These are phyloP conservation scores for Halophytophthora polymorphica DNA, from an alignment of 352 stramenopile genomes.

Conservation along the genomic window DNA sequence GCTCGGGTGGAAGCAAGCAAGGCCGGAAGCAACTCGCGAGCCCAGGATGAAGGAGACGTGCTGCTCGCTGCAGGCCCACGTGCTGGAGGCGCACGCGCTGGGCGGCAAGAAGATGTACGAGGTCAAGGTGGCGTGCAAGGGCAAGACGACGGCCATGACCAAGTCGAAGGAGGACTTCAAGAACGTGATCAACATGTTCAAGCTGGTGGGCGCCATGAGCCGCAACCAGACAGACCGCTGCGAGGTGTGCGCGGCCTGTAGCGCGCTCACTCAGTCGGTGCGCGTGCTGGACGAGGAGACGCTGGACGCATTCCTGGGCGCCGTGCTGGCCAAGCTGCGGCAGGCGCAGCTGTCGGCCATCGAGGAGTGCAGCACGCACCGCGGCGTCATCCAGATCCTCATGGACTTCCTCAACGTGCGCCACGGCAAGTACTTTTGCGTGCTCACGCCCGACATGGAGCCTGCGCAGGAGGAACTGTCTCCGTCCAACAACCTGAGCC, in stretches of 20 bases:
- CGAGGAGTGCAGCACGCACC: constrained; percentile 56
- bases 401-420: constrained; percentile 83
- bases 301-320: constrained; percentile 55
- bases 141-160: constrained; percentile 72
- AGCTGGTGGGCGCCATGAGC: constrained; percentile 70
- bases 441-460: constrained; percentile 31
- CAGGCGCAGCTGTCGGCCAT: constrained; percentile 36
- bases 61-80: constrained; percentile 42
- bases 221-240: constrained; percentile 47
- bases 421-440: constrained; percentile 74
- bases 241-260: constrained; percentile 53
- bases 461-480: constrained; percentile 18
- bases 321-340: constrained; percentile 59
- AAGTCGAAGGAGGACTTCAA: constrained; percentile 86
- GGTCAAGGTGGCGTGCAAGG: constrained; percentile 73
- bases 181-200: constrained; percentile 80
- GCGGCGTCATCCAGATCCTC: constrained; percentile 78
- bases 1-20: too few species aligned
- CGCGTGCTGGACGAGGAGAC: constrained; percentile 48
- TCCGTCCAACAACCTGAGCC: constrained; percentile 11
- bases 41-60: constrained; percentile 45
- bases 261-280: constrained; percentile 31
- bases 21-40: too few species aligned
- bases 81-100: constrained; percentile 63
- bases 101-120: constrained; percentile 80